Conservation (phyloP, 495 filamentous ascomycete species). For the Lindgomyces ingoldianus region DNA sequence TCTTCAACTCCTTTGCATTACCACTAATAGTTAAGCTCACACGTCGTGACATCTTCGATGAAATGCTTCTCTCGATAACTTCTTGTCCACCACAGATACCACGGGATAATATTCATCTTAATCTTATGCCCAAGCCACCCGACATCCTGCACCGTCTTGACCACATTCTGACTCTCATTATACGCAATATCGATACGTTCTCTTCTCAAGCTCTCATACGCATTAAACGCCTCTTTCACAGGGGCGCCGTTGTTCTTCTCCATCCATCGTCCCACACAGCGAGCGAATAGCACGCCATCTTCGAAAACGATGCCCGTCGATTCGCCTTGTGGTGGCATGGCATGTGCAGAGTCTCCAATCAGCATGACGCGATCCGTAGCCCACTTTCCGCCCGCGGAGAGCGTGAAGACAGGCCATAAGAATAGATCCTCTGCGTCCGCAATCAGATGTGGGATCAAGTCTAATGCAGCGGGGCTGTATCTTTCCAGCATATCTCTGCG, state of each 20-base stretch:
- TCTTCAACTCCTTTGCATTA: neutral
- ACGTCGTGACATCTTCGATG: conserved; percentile 41
- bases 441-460: conserved; percentile 55
- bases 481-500: conserved; percentile 50
- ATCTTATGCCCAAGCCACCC: conserved; percentile 47
- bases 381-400: conserved; percentile 55
- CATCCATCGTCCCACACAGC: conserved; percentile 47
- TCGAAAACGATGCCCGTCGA: conserved; percentile 63
- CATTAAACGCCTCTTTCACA: conserved; percentile 51
- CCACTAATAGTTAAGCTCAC: conserved; percentile 33
- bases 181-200: conserved; percentile 55
- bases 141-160: conserved; percentile 48
- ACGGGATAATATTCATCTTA: conserved; percentile 45
- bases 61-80: conserved; percentile 41
- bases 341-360: conserved; percentile 63
- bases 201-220: conserved; percentile 55
- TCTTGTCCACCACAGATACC: conserved; percentile 43
- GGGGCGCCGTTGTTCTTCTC: conserved; percentile 37
- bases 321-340: conserved; percentile 66
- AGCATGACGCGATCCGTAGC: conserved; percentile 53
- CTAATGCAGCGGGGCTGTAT: conserved; percentile 50
- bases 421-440: conserved; percentile 55
- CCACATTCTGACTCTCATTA: conserved; percentile 51
- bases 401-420: conserved; percentile 62
- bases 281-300: conserved; percentile 60